These are phyloP conservation scores for Cutaneotrichosporon cutaneum DNA, from an alignment of 1,284 basidiomycete genomes.

Conservation along the genomic window DNA sequence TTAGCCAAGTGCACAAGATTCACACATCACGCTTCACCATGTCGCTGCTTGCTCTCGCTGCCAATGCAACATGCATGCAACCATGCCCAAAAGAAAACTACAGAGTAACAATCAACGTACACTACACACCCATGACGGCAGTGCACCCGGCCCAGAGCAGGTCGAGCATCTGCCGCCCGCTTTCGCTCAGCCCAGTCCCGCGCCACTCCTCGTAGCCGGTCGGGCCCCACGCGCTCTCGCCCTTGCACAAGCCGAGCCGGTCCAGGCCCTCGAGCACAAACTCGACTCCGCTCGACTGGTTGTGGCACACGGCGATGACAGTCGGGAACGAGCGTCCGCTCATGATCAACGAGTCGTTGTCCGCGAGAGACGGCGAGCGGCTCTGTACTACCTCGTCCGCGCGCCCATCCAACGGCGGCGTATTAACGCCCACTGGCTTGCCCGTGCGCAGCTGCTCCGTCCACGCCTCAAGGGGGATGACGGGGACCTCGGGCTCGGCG, in stretches of 20 bases:
- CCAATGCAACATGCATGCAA: conserved; percentile 4
- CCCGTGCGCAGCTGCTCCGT: conserved; percentile 26
- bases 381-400: conserved; percentile 1
- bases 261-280: conserved; percentile 53
- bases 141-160: conserved; percentile 50
- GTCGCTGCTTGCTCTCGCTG: no score
- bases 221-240: conserved; percentile 52
- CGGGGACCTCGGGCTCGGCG: conserved; percentile 31
- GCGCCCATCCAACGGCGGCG: conserved; percentile 17
- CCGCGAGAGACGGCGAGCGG: conserved; percentile 14
- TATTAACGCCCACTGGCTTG: conserved; percentile 21
- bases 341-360: conserved; percentile 1
- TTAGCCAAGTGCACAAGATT: no score
- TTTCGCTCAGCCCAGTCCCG: conserved; percentile 48
- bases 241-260: conserved; percentile 50
- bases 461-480: conserved; percentile 30
- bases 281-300: conserved; percentile 49
- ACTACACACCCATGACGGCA: conserved; percentile 46
- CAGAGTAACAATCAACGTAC: conserved; percentile 1
- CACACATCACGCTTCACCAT: no score
- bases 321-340: conserved; percentile 49
- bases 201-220: conserved; percentile 54
- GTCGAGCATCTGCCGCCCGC: conserved; percentile 47
- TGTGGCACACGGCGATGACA: conserved; percentile 53
- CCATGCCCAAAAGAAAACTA: conserved; percentile 1